Percentiles rank a stretch among this genome's conserved stretches.
Evolutionary conservation across 257 asterid species (phyloP).

Genomic region (Ligustrum vulgare): DNA sequence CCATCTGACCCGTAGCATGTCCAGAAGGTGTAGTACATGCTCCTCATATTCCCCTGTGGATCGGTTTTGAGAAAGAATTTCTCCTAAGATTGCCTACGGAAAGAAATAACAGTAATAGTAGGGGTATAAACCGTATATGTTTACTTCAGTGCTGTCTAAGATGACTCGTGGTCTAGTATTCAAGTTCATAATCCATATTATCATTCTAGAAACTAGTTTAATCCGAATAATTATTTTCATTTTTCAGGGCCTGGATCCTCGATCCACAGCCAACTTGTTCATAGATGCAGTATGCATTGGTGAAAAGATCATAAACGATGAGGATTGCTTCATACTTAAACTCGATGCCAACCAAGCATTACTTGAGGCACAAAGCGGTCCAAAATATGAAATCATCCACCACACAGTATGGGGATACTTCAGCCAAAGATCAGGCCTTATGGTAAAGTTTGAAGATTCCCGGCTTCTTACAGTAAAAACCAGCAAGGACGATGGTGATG

Average conservation of each 20-base stretch:
- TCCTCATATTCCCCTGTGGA: too few relatives aligned
- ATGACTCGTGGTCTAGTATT: background rate
- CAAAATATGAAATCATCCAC: slow-evolving; percentile 33
- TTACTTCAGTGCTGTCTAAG: background rate
- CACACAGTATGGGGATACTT: slow-evolving; percentile 46
- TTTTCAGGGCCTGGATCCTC: slow-evolving; percentile 46
- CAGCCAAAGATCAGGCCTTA: slow-evolving; percentile 45
- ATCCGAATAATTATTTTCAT: background rate
- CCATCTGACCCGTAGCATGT: background rate
- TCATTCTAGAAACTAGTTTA: background rate
- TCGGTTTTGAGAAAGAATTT: too few relatives aligned
- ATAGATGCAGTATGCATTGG: slow-evolving; percentile 40
- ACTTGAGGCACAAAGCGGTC: slow-evolving; percentile 29
- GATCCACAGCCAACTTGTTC: slow-evolving; percentile 39
- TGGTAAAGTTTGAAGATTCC: slow-evolving; percentile 41
- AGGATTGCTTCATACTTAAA: slow-evolving; percentile 47
- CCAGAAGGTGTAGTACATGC: too few relatives aligned
- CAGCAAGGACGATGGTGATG: slow-evolving; percentile 10
- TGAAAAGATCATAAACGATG: slow-evolving; percentile 32
- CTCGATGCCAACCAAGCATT: slow-evolving; percentile 32
- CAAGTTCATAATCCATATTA: background rate
- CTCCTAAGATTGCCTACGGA: too few relatives aligned
- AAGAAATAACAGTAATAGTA: too few relatives aligned
- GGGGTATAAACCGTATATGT: background rate
- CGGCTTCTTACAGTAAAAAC: slow-evolving; percentile 30